These are phyloP conservation scores for Pachysandra terminalis DNA, from an alignment of 164 flowering plant genomes.

Conservation along the genomic window DNA sequence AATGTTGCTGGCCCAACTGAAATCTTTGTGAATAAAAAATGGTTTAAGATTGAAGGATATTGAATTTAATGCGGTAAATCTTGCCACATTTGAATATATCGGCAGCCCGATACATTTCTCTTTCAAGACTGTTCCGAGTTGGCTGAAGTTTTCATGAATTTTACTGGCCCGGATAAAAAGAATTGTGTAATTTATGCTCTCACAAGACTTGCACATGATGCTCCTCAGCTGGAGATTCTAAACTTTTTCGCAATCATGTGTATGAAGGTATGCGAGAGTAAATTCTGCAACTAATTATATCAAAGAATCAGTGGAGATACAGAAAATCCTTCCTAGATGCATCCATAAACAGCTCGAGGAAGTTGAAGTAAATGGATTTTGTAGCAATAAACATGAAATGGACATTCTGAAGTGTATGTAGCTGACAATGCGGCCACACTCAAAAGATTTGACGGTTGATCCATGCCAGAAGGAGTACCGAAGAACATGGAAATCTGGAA, in stretches of 20 bases:
- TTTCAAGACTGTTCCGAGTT: conserved; percentile 11
- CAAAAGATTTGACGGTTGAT: neutral
- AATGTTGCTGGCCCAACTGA: conserved; percentile 1
- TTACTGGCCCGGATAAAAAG: neutral
- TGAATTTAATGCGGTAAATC: conserved; percentile 9
- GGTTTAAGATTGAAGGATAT: conserved; percentile 8
- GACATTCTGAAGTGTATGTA: too few species aligned
- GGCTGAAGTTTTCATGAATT: conserved; percentile 8
- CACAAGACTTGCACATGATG: conserved; percentile 3
- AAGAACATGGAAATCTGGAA: neutral
- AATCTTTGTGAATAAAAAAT: conserved; percentile 1
- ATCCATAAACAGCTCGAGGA: conserved; percentile 7
- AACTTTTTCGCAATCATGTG: neutral
- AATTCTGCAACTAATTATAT: neutral
- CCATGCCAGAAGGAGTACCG: conserved; percentile 6
- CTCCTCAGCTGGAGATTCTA: conserved; percentile 16
- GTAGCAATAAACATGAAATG: conserved; percentile 13
- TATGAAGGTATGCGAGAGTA: conserved; percentile 2
- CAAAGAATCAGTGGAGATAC: conserved; percentile 3
- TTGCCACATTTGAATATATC: conserved; percentile 9
- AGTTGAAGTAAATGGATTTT: conserved; percentile 14
- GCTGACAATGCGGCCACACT: conserved; percentile 10
- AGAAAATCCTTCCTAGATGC: conserved; percentile 7
- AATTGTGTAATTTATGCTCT: conserved; percentile 14
- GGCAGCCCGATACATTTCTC: conserved; percentile 4